These are phyloP conservation scores for Protomyces inouyei DNA, from an alignment of 1,139 yeast species.

Conservation along the genomic window DNA sequence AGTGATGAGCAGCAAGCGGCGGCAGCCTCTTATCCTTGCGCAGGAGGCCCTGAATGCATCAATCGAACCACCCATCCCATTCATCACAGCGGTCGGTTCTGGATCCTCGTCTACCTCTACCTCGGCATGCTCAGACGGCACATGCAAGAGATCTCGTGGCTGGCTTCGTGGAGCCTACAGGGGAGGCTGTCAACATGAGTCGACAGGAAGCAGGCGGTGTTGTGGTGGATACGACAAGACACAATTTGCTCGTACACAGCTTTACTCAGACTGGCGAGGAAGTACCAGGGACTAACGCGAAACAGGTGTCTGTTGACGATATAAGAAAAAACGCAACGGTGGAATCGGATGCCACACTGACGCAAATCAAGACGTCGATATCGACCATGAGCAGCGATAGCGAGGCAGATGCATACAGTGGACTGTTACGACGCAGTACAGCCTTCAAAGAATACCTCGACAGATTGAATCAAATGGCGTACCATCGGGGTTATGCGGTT, in stretches of 20 bases:
- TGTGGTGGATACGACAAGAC: slow-evolving; percentile 18
- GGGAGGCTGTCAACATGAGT: neutral
- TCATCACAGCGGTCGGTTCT: slow-evolving; percentile 23
- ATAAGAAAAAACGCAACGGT: neutral
- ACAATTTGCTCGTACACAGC: slow-evolving; percentile 18
- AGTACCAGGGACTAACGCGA: neutral
- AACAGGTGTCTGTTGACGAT: neutral
- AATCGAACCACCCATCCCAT: slow-evolving; percentile 6
- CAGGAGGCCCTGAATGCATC: neutral
- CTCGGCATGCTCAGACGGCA: slow-evolving; percentile 1
- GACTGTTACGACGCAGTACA: neutral
- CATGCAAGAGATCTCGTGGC: neutral
- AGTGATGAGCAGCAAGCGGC: neutral
- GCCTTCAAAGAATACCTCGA: neutral
- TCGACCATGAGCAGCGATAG: neutral
- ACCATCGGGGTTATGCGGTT: neutral
- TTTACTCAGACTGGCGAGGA: slow-evolving; percentile 31
- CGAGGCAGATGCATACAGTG: neutral
- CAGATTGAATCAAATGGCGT: neutral
- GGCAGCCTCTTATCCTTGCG: neutral
- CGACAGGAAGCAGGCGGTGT: neutral
- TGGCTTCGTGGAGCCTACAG: neutral
- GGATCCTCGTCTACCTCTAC: slow-evolving; percentile 22
- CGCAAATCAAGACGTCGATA: neutral
- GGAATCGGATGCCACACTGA: neutral